Conservation (phyloP, 2,329 filamentous ascomycete genomes). For the Pseudopithomyces chartarum region DNA sequence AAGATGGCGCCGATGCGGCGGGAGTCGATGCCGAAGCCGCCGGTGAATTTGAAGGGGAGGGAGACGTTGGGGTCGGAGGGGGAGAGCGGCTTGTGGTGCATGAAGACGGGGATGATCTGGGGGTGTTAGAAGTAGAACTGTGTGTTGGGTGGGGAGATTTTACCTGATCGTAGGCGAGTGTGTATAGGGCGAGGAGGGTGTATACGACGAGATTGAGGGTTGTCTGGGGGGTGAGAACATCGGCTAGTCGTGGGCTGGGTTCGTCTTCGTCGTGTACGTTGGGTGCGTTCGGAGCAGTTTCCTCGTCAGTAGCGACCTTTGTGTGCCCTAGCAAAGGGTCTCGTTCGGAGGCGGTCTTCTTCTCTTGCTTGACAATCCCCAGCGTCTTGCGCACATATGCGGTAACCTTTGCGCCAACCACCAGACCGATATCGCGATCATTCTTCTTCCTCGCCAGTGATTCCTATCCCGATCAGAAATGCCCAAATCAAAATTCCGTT, state of each 20-base stretch:
- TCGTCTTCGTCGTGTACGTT: conserved; percentile 11
- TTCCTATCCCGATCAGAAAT: conserved; percentile 58
- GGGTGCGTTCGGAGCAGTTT: conserved; percentile 8
- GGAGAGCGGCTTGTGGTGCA: conserved; percentile 71
- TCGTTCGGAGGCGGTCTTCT: conserved; percentile 20
- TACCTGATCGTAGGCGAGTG: conserved; percentile 79
- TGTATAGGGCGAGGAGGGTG: conserved; percentile 79
- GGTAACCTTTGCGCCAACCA: conserved; percentile 70
- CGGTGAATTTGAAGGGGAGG: conserved; percentile 79
- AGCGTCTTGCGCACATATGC: conserved; percentile 28
- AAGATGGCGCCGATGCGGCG: conserved; percentile 83
- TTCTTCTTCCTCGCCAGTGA: conserved; percentile 75
- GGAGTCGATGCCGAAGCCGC: conserved; percentile 77
- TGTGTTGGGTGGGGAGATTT: not conserved
- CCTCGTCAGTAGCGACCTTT: conserved; percentile 25
- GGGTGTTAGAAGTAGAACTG: conserved; percentile 9
- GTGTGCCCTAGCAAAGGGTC: conserved; percentile 37
- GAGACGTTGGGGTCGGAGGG: conserved; percentile 59
- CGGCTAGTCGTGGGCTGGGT: conserved; percentile 53
- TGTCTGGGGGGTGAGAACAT: conserved; percentile 77
- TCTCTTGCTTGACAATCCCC: conserved; percentile 15
- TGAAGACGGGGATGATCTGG: conserved; percentile 78
- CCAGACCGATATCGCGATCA: conserved; percentile 73
- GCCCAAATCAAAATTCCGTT: not conserved
- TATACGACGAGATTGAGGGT: conserved; percentile 77